These are phyloP conservation scores for Globisporangium parvum DNA, from an alignment of 352 stramenopile genomes.

Conservation along the genomic window DNA sequence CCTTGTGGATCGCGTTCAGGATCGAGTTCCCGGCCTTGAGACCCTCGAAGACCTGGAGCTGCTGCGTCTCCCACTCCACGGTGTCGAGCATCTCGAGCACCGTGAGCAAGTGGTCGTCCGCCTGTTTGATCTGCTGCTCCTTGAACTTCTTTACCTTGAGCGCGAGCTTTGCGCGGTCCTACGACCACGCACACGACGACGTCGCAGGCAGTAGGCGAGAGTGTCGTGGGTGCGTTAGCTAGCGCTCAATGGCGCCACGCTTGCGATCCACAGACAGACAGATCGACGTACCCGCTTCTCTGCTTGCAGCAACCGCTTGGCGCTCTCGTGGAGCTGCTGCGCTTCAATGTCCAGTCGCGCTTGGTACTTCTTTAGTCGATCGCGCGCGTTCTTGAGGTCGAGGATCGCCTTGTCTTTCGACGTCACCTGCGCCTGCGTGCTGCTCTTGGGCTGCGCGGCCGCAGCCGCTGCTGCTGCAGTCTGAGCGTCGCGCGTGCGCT, in stretches of 20 bases:
- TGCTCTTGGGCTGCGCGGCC: conserved; percentile 11
- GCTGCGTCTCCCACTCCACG: conserved; percentile 85
- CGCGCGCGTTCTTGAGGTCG: conserved; percentile 87
- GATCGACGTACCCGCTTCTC: conserved; percentile 45
- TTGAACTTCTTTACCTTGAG: conserved; percentile 90
- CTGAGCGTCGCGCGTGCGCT: conserved; percentile 17
- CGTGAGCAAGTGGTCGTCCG: conserved; percentile 81
- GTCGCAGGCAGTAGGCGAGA: background rate
- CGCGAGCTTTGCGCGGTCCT: conserved; percentile 82
- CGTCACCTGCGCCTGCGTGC: conserved; percentile 57
- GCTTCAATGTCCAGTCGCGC: conserved; percentile 73
- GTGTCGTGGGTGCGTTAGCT: background rate
- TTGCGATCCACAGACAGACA: too few species aligned
- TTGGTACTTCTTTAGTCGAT: conserved; percentile 83
- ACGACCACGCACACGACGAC: conserved; percentile 2
- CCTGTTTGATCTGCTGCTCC: conserved; percentile 83
- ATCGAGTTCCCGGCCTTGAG: conserved; percentile 86
- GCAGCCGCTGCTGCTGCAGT: background rate
- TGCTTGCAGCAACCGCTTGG: conserved; percentile 63
- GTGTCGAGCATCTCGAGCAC: conserved; percentile 85
- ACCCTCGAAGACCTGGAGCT: conserved; percentile 85
- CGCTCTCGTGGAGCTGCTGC: conserved; percentile 71
- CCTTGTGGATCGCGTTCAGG: conserved; percentile 85
- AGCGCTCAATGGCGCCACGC: conserved; percentile 2
- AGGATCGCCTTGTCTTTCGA: conserved; percentile 87